Evolutionary conservation across 2,329 filamentous ascomycete species (phyloP).

Genomic region (Bisporella sp.): DNA sequence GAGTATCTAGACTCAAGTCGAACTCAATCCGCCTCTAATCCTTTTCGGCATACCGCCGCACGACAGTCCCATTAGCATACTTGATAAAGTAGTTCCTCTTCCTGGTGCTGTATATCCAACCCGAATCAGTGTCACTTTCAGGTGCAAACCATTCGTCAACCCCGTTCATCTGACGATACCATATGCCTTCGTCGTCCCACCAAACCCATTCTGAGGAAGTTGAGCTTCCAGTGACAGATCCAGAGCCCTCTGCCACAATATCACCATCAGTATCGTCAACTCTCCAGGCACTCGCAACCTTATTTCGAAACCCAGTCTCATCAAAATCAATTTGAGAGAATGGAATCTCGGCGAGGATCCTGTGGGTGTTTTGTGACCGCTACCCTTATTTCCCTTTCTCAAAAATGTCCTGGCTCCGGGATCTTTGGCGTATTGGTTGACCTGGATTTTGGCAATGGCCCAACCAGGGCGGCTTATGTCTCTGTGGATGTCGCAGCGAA

Average conservation of each 20-base stretch:
- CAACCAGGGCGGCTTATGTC: slow-evolving; percentile 2
- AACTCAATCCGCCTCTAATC: too few relatives aligned
- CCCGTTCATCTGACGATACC: background rate
- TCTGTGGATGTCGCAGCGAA: slow-evolving; percentile 5
- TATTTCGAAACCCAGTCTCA: background rate
- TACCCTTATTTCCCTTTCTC: slow-evolving; percentile 4
- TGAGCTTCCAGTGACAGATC: background rate
- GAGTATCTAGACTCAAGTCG: too few relatives aligned
- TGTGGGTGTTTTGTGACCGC: slow-evolving; percentile 2
- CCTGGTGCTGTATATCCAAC: too few relatives aligned
- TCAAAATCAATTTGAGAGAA: slow-evolving; percentile 1
- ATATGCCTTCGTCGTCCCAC: slow-evolving; percentile 2
- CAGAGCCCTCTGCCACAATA: background rate
- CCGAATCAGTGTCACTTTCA: too few relatives aligned
- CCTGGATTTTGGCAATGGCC: slow-evolving; percentile 5
- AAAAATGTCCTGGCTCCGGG: slow-evolving; percentile 2
- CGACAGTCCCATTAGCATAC: too few relatives aligned
- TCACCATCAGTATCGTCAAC: background rate
- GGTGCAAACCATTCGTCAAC: slow-evolving; percentile 2
- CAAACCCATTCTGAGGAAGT: slow-evolving; percentile 1
- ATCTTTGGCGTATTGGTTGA: slow-evolving; percentile 5
- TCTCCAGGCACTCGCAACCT: background rate
- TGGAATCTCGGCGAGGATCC: background rate
- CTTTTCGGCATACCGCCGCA: too few relatives aligned
- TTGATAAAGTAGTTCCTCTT: too few relatives aligned